phyloP scores from a whole-genome alignment of 371 early-diverging fungal species.

The Dichotomocladium elegans region DNA sequence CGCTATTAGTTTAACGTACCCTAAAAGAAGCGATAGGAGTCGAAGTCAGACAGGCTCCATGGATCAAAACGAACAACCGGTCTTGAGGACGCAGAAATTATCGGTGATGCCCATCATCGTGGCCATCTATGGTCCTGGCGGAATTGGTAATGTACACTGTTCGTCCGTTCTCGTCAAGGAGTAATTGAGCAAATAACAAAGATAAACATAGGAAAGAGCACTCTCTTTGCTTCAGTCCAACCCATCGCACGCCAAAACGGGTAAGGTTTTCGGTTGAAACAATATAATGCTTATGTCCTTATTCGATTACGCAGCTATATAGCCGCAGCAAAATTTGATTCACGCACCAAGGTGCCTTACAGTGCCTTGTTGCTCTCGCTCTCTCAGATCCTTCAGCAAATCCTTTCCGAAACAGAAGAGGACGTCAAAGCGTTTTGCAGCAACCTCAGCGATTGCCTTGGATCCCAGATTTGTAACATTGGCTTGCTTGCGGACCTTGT shows the following conservation, averaged over 20 bases:
- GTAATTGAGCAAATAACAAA: not conserved
- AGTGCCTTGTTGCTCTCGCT: conserved; percentile 30
- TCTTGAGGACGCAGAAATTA: no score
- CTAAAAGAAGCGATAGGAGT: no score
- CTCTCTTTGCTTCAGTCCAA: conserved; percentile 32
- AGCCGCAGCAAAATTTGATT: conserved; percentile 35
- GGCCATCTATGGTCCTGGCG: conserved; percentile 32
- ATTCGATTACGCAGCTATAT: conserved; percentile 21
- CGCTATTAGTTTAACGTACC: no score
- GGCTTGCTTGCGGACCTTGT: conserved; percentile 29
- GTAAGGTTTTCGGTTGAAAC: conserved; percentile 9
- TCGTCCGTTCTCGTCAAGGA: not conserved
- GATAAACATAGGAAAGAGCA: conserved; percentile 25
- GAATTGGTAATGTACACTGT: conserved; percentile 8
- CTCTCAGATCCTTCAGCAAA: conserved; percentile 41
- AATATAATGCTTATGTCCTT: not conserved
- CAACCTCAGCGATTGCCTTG: conserved; percentile 25
- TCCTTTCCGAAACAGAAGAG: conserved; percentile 36
- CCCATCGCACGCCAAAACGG: conserved; percentile 36
- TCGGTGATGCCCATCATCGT: conserved; percentile 31
- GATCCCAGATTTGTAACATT: conserved; percentile 33
- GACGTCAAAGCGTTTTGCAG: conserved; percentile 32
- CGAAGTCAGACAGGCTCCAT: no score
- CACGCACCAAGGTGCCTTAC: conserved; percentile 33
- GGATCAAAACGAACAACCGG: no score